Conservation (phyloP, 192 early-diverging fungal genomes). For the Gonapodya sp. region DNA sequence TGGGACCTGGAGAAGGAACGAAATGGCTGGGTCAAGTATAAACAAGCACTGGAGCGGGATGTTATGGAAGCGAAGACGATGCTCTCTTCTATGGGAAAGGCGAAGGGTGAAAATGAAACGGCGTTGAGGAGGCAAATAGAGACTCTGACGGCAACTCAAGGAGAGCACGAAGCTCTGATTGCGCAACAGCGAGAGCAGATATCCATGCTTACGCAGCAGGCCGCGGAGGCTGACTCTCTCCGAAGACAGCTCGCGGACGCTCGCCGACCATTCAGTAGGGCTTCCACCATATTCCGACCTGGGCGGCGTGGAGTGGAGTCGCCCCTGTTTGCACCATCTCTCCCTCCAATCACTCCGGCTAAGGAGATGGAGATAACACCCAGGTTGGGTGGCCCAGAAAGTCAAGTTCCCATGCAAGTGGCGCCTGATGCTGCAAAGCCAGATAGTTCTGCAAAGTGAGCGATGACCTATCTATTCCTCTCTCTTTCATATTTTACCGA, state of each 20-base stretch:
- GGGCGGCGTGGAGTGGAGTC: background rate
- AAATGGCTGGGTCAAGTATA: background rate
- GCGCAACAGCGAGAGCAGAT: background rate
- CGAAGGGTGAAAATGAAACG: background rate
- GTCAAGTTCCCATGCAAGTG: background rate
- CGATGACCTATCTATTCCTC: background rate
- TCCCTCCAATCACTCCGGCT: background rate
- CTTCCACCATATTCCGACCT: background rate
- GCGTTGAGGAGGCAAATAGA: background rate
- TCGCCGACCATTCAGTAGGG: background rate
- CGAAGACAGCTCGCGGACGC: background rate
- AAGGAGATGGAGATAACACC: background rate
- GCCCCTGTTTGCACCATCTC: background rate
- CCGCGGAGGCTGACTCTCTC: background rate
- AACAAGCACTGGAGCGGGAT: background rate
- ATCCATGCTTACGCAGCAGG: background rate
- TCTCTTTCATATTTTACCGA: background rate
- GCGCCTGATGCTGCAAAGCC: background rate
- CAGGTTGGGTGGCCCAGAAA: background rate
- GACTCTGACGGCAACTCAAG: background rate
- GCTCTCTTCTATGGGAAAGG: background rate
- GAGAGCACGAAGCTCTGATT: background rate
- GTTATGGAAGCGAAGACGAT: background rate
- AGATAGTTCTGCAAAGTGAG: background rate
- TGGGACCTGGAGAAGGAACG: background rate